These are phyloP conservation scores for Danielia oregonensis DNA, from an alignment of 805 yeast species.

Conservation along the genomic window DNA sequence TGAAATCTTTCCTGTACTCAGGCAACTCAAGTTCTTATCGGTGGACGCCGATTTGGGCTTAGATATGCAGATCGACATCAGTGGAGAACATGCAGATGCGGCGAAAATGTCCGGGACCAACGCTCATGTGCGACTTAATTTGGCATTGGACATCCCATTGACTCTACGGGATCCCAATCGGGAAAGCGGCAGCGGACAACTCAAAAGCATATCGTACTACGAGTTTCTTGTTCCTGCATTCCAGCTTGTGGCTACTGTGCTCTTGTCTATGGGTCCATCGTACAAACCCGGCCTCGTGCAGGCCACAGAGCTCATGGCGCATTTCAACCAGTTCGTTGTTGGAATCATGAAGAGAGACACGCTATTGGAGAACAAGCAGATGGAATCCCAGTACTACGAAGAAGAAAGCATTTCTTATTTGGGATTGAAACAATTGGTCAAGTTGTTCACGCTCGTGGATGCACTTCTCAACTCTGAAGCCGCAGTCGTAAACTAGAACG, in stretches of 20 bases:
- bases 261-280: slow-evolving; percentile 74
- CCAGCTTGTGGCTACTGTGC: slow-evolving; percentile 63
- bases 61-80: slow-evolving; percentile 41
- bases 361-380: slow-evolving; percentile 23
- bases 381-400: slow-evolving; percentile 10
- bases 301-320: slow-evolving; percentile 47
- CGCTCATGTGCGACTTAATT: slow-evolving; percentile 34
- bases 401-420: slow-evolving; percentile 26
- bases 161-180: slow-evolving; percentile 19
- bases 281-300: slow-evolving; percentile 56
- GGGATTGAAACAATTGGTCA: slow-evolving; percentile 50
- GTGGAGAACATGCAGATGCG: slow-evolving; percentile 5
- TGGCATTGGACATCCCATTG: slow-evolving; percentile 53
- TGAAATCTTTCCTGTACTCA: slow-evolving; percentile 63
- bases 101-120: slow-evolving; percentile 18
- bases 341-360: slow-evolving; percentile 63
- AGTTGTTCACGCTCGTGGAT: slow-evolving; percentile 11
- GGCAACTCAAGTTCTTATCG: slow-evolving; percentile 50
- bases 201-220: slow-evolving; percentile 46
- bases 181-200: slow-evolving; percentile 7
- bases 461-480: slow-evolving; percentile 11
- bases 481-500: too few species aligned
- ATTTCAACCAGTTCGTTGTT: slow-evolving; percentile 52
- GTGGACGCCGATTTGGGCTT: slow-evolving; percentile 82
- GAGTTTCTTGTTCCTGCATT: slow-evolving; percentile 72